A percentile compares a stretch with the other conserved stretches of the same genome.
Evolutionary conservation across 1,284 basidiomycete genomes (phyloP).

Genomic region (Malassezia sympodialis): DNA sequence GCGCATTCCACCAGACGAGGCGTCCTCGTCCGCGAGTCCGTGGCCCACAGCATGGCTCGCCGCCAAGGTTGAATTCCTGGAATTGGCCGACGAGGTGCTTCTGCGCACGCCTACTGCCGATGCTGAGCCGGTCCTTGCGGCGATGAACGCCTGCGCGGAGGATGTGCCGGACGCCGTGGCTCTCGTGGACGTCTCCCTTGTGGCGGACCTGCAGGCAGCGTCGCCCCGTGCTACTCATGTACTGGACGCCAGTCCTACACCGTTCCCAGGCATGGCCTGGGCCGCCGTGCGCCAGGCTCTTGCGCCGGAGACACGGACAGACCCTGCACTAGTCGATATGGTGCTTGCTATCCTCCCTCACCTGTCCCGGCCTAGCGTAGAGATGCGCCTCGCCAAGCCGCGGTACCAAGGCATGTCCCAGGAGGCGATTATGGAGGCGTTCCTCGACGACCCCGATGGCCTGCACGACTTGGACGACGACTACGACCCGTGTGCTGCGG

Average conservation of each 20-base stretch:
- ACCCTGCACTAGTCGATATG: conserved; percentile 5
- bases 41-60: conserved; percentile 8
- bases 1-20: conserved; percentile 4
- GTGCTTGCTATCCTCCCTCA: conserved; percentile 11
- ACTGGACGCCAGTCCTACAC: background rate
- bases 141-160: background rate
- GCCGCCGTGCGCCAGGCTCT: background rate
- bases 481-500: background rate
- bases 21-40: conserved; percentile 10
- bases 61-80: conserved; percentile 11
- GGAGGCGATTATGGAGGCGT: conserved; percentile 8
- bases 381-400: conserved; percentile 1
- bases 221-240: background rate
- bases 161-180: conserved; percentile 9
- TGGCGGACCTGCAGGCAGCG: conserved; percentile 8
- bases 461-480: conserved; percentile 9
- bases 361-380: background rate
- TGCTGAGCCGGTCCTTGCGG: background rate
- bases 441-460: conserved; percentile 16
- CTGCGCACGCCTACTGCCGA: background rate
- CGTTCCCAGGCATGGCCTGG: conserved; percentile 14
- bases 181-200: conserved; percentile 7
- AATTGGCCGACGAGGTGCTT: conserved; percentile 8
- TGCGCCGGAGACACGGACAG: background rate
- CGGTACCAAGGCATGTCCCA: background rate